Base-by-base conservation (phyloP, 2,329 filamentous ascomycete species). In the Penicillium sp. region DNA sequence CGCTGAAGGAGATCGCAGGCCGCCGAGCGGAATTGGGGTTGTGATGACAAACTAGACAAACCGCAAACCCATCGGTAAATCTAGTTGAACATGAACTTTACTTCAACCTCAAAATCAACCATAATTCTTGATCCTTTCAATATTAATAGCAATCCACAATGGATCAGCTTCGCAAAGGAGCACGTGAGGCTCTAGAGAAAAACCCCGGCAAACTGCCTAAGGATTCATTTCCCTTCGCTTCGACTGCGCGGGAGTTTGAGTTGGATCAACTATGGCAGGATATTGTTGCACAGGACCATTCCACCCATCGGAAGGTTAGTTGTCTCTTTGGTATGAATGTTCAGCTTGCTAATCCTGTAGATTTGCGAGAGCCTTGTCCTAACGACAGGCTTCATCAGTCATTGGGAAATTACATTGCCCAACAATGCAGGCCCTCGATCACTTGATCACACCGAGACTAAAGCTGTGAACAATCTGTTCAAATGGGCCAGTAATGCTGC, bases 1-100 rank as follows among this genome's bases (percentile, higher is more conserved):
- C 82, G 1, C 74, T 91, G 49, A 80, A 86, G 44, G 83, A 87
- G 65, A 80, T 90, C 22, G 71, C 74, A 44, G 70, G 65, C 50
- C 78, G 75, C 57, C 79, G 75, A 55, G 70, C 75, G 22, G 83
- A 88, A 65, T 65, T 89, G 50, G 79, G 62, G 38, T 51, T 61
- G 43, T 60, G 46, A 55, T 49, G 41, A 43, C 40, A 46, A 40
- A 18, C 38, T 18, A 54, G 51, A 54, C 51, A 52, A 42, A 52
- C 34, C 13, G 53, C 50, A 44, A 41, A 45, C 36, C 32, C 9
- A 16, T 36, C 36, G 10, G 34, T 40, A 40, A 41, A 55, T 56
- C 39, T 51, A 53, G 45, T 36, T 36, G 32, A 54, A 51, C 31
- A 48, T 39, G 21, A 54, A 58, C 29, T 49, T 34, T 29, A 47